Evolutionary conservation across 306 rosid species (phyloP), one percentile per base, ranked within the genome.

Genomic region (Carpinus viminea): DNA sequence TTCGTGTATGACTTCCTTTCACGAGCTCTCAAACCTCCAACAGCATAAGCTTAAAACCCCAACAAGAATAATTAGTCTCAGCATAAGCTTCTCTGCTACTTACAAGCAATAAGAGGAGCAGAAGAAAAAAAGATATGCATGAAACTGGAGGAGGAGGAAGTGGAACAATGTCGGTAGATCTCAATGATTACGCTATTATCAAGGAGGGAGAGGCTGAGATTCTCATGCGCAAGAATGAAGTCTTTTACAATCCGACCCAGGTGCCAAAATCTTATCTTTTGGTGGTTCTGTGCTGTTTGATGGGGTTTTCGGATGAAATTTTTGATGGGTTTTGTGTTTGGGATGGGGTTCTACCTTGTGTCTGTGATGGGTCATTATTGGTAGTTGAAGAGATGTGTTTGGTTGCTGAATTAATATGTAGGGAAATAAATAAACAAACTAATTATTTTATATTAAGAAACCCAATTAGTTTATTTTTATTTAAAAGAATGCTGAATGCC

Each of bases 161-260:
- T 31, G 77, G 45, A 81, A 86, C 83, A 75, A 92, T 91, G 99
- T 47, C 93, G 41, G 56, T 84, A 4, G 95, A 91, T 91, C 90
- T 84, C 80, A 82, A 70, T 80, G 97, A 95, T 81, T 92, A 68
- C 48, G 79, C 85, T 18, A 83, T 95, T 76, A 84, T 93, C 68
- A 95, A 95, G 88, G 98, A 95, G 81, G 98, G 98, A 31, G 98
- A 95, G 87, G 98, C 98, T 75, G 98, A 95, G 85, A 95, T 95
- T 92, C 97, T 95, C 17, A 95, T 95, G 98, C 93, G 88, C 5
- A 90, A 95, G 48, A 95, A 95, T 81, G 89, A 90, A 88, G 98
- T 95, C 77, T 95, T 95, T 55, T 95, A 83, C 75, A 95, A 94
- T 57, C 93, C 90, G 76, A 84, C 95, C 78, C 98, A 94, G 98